phyloP scores from a whole-genome alignment of 176 grass and related monocot genomes.

The Guadua angustifolia region DNA sequence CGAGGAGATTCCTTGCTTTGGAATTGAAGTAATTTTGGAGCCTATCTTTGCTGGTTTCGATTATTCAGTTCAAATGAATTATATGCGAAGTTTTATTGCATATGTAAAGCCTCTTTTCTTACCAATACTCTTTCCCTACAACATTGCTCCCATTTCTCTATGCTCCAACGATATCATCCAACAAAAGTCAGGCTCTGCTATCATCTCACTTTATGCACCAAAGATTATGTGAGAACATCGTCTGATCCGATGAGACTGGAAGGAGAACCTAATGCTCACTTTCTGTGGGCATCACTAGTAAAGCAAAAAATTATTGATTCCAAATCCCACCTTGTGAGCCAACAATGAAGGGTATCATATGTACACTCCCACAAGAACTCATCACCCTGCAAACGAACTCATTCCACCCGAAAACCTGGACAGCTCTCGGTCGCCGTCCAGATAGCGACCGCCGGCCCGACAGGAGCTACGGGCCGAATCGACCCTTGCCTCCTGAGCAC shows the following conservation, averaged over 20 bases:
- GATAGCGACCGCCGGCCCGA: constrained; percentile 11
- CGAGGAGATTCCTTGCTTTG: no score
- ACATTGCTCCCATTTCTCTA: background rate
- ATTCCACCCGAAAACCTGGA: background rate
- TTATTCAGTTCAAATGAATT: no score
- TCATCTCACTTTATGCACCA: background rate
- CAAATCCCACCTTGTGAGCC: background rate
- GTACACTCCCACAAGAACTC: background rate
- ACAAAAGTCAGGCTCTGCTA: background rate
- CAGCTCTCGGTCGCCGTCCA: background rate
- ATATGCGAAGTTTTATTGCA: background rate
- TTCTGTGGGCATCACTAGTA: constrained; percentile 1
- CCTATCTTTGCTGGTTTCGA: no score
- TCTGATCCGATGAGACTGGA: background rate
- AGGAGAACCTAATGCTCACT: constrained; percentile 33
- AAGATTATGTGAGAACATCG: background rate
- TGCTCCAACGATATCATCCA: background rate
- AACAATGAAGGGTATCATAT: background rate
- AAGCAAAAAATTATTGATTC: constrained; percentile 31
- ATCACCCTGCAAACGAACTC: background rate
- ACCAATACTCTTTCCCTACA: background rate
- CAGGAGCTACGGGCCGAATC: constrained; percentile 36
- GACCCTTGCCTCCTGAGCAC: constrained; percentile 27
- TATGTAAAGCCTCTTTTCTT: background rate
- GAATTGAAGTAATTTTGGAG: no score